These are phyloP conservation scores for Passiflora organensis DNA, from an alignment of 345 rosid species.

Conservation along the genomic window DNA sequence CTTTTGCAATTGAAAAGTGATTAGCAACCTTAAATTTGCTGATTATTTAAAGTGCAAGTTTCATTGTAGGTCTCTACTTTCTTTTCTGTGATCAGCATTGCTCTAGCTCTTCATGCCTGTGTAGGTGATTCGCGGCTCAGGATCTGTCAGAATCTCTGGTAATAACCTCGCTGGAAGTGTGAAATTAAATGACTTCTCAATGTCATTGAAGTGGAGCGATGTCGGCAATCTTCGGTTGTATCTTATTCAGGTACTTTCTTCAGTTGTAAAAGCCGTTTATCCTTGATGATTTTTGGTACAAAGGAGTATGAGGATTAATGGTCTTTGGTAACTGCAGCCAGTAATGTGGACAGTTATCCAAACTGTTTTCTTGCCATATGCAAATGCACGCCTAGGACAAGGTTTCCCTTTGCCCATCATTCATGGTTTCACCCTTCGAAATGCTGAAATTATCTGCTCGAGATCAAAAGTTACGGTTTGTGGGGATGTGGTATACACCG, in stretches of 20 bases:
- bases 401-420: slow-evolving; percentile 89
- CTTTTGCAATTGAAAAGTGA: no score
- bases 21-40: no score
- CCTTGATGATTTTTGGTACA: neutral
- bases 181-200: slow-evolving; percentile 58
- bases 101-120: slow-evolving; percentile 1
- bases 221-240: slow-evolving; percentile 72
- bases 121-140: slow-evolving; percentile 68
- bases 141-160: slow-evolving; percentile 57
- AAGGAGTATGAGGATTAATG: no score
- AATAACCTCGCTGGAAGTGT: slow-evolving; percentile 84
- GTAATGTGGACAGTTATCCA: slow-evolving; percentile 80
- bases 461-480: slow-evolving; percentile 57
- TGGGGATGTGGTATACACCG: slow-evolving; percentile 54
- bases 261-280: neutral
- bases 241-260: slow-evolving; percentile 64
- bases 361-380: slow-evolving; percentile 78
- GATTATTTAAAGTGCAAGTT: no score
- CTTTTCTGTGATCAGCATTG: slow-evolving; percentile 4
- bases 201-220: slow-evolving; percentile 86
- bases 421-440: slow-evolving; percentile 70
- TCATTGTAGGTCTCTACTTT: neutral
- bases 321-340: slow-evolving; percentile 48
- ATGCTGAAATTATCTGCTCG: slow-evolving; percentile 54
- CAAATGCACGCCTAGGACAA: slow-evolving; percentile 58